Evolutionary conservation across 768 basidiomycete species (phyloP).

Genomic region (Agaricus subrufescens): DNA sequence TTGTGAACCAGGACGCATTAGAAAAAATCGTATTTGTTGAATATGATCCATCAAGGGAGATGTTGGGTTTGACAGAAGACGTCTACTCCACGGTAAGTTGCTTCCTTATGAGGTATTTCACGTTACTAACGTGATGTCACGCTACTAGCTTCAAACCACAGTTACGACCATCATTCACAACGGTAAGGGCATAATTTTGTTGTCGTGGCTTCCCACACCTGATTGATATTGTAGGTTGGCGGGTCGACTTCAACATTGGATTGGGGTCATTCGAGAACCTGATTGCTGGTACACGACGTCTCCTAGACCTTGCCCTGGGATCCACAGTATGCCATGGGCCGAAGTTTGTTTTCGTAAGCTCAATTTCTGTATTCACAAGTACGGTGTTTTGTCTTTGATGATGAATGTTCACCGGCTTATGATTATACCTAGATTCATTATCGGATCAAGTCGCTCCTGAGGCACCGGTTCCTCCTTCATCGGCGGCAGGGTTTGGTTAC

Average conservation of each 20-base stretch:
- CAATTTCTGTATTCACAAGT: not conserved
- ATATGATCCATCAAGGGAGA: not conserved
- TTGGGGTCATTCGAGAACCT: not conserved
- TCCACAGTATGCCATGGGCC: not conserved
- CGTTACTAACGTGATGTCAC: not conserved
- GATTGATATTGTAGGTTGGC: not conserved
- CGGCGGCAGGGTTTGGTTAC: constrained; percentile 4
- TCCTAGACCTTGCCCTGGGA: not conserved
- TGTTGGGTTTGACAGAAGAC: not conserved
- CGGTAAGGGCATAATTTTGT: not conserved
- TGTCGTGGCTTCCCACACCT: not conserved
- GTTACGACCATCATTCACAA: constrained; percentile 1
- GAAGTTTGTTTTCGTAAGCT: not conserved
- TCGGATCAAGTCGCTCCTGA: not conserved
- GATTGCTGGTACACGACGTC: not conserved
- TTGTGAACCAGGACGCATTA: too few species aligned
- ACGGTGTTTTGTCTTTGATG: not conserved
- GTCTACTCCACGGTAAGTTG: not conserved
- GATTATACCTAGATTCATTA: not conserved
- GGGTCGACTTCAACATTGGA: not conserved
- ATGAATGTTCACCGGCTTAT: too few species aligned
- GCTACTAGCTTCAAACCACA: constrained; percentile 14
- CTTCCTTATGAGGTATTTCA: not conserved
- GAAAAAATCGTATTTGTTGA: not conserved
- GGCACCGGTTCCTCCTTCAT: not conserved